Base-by-base conservation (phyloP, 2,329 filamentous ascomycete species). In the Fusarium duplospermum region DNA sequence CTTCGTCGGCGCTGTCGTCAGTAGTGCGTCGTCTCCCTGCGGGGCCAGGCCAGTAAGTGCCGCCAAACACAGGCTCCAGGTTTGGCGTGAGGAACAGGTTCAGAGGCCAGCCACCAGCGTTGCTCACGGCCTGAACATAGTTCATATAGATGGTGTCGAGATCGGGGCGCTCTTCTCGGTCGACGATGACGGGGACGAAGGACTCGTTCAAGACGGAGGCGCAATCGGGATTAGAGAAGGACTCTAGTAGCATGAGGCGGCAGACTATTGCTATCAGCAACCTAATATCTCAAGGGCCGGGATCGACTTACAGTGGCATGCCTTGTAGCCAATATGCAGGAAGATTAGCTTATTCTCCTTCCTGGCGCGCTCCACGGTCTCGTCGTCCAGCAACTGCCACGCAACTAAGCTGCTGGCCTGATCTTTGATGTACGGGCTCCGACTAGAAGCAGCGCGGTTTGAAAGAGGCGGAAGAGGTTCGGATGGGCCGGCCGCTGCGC, bases 141-240 rank as follows among this genome's bases (percentile, higher is more conserved):
- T 98, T 98, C 94, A 98, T 98, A 82, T 98, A 98, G 74, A 98
- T 95, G 71, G 93, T 92, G 80, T 99, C 96, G 73, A 98, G 91
- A 80, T 98, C 95, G 10, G 96, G 96, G 29, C 96, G 91, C 83
- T 98, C 94, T 83, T 99, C 96, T 69, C 95, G 91, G 83, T 99
- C 96, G 79, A 98, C 90, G 77, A 98, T 93, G 81, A 98, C 91
- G 5, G 96, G 96, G 52, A 99, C 91, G 82, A 98, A 99, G 66
- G 91, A 90, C 70, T 92, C 87, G 85, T 98, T 99, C 38, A 99
- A 88, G 66, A 98, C 87, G 27, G 90, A 85, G 18, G 96, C 95
- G 70, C 98, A 92, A 72, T 94, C 91, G 2, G 90, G 86, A 76
- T 97, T 94, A 81, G 92, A 92, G 82, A 99, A 98, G 22, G 94